Base-by-base conservation (phyloP, 2,329 filamentous ascomycete genomes). In the Grosmannia clavigera region DNA sequence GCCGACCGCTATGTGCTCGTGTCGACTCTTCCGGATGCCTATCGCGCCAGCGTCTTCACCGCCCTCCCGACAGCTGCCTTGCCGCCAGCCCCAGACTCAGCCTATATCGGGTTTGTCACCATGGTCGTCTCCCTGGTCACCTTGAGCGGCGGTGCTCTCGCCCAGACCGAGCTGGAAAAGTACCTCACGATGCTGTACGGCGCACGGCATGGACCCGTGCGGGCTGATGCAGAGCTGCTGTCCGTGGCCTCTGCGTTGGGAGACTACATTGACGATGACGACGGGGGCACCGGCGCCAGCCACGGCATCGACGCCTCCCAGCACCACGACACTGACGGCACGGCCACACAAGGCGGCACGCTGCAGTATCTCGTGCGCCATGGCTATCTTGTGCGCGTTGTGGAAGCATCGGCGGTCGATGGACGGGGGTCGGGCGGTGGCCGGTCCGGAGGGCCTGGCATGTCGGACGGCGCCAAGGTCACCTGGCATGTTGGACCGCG, bases 401-500 rank as follows among this genome's bases (percentile, higher is more conserved):
- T 85, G 25, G 91, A 96, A 66, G 83, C 1, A 89, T 88, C 31
- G 89, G 95, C 46, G 85, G 92, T 64, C 10, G 62, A 64, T 19
- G 60, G 19, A 1, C 57, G 52, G 14, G 59, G 54, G 1, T 50
- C 43, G 1, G 58, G 56, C 31, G 58, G 60, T n/a, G 58, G 56
- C n/a, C 52, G 48, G 5, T 43, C 46, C 2, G 52, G 27, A n/a
- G 53, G 54, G 11, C 19, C 16, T 6, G 43, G 31, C 27, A n/a
- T 29, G 3, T 29, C 53, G 5, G 38, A 53, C 11, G 55, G 56
- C 5, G n/a, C 53, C 27, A 59, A 82, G 2, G 78, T 90, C 9
- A 91, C 89, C 55, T 99, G 90, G 80, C 82, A 88, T 60, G 82
- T 96, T 16, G 94, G 94, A 0, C 87, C 90, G 6, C 81, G 94